Evolutionary conservation across 2,329 filamentous ascomycete genomes (phyloP).

Genomic region (Clonostachys chloroleuca): DNA sequence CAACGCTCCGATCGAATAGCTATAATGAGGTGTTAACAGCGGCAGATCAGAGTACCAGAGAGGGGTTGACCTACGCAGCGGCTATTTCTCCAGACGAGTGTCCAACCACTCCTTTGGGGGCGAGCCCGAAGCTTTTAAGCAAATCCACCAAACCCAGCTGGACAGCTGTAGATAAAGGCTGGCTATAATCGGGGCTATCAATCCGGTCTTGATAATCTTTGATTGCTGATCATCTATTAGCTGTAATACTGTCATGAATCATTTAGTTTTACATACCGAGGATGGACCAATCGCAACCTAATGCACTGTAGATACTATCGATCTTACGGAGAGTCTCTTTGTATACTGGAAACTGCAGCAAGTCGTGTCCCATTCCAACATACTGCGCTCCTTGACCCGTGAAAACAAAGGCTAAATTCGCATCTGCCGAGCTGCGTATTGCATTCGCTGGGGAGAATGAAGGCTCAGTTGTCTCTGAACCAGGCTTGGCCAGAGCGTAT

Average conservation of each 20-base stretch:
- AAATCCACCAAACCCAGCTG: slow-evolving; percentile 23
- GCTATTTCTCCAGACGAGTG: slow-evolving; percentile 34
- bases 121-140: slow-evolving; percentile 19
- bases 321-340: neutral
- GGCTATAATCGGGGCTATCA: slow-evolving; percentile 24
- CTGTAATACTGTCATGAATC: no score
- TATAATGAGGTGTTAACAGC: neutral
- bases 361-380: slow-evolving; percentile 9
- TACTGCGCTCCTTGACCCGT: slow-evolving; percentile 16
- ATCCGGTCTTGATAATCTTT: slow-evolving; percentile 4
- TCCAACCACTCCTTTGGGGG: slow-evolving; percentile 23
- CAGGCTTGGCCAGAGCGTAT: slow-evolving; percentile 31
- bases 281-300: slow-evolving; percentile 1
- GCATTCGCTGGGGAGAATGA: slow-evolving; percentile 8
- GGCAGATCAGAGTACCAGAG: no score
- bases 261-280: neutral
- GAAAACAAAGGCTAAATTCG: slow-evolving; percentile 8
- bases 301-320: neutral
- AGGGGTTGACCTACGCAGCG: slow-evolving; percentile 22
- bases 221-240: neutral
- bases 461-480: slow-evolving; percentile 16
- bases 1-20: slow-evolving; percentile 11
- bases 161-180: slow-evolving; percentile 11
- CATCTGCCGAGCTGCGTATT: neutral
- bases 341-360: neutral